phyloP scores from a whole-genome alignment of 148 eudicot species.

The Mesembryanthemum crystallinum region DNA sequence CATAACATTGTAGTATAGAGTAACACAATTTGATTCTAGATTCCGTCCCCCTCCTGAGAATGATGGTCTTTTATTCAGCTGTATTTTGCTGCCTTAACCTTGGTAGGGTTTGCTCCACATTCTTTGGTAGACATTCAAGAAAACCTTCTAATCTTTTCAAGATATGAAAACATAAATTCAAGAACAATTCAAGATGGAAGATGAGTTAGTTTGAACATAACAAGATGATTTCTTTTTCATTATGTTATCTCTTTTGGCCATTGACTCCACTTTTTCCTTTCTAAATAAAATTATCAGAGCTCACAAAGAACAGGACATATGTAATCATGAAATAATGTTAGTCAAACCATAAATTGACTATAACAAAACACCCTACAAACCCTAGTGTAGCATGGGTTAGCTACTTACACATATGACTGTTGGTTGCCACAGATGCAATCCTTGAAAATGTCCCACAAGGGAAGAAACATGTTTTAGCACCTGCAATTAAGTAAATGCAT shows the following conservation, averaged over 20 bases:
- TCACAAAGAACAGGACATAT: neutral
- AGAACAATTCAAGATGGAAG: neutral
- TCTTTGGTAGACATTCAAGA: neutral
- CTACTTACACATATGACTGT: constrained; percentile 28
- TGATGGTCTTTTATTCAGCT: no score
- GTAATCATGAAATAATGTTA: no score
- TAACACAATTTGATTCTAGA: no score
- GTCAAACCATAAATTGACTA: neutral
- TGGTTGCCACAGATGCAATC: constrained; percentile 28
- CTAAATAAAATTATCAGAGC: neutral
- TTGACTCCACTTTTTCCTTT: neutral
- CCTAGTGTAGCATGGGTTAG: neutral
- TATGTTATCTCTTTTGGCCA: neutral
- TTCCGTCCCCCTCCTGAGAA: no score
- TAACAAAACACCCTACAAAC: neutral
- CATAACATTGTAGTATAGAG: no score
- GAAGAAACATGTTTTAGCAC: constrained; percentile 29
- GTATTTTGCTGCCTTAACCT: no score
- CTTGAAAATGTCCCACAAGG: constrained; percentile 37
- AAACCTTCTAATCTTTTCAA: neutral
- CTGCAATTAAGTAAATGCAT: constrained; percentile 13
- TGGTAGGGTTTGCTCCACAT: neutral
- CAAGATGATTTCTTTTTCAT: neutral
- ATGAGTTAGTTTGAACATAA: neutral
- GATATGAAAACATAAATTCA: neutral